phyloP scores from a whole-genome alignment of 2,329 filamentous ascomycete genomes.

The Mariannaea elegans region DNA sequence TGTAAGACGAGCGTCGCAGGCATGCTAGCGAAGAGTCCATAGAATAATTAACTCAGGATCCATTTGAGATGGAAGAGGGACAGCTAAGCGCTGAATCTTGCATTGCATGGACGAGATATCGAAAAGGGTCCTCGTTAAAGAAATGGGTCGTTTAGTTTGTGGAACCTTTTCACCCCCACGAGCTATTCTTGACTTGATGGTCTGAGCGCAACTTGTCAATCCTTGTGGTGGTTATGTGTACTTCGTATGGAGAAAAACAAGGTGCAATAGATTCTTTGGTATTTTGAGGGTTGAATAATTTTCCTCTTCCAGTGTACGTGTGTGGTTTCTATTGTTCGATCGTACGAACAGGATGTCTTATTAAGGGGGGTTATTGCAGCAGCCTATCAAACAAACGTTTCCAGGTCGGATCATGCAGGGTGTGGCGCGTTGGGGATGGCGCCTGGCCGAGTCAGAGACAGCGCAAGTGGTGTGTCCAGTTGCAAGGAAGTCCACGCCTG shows the following conservation, averaged over 20 bases:
- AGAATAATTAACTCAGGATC: not conserved
- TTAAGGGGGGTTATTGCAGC: not conserved
- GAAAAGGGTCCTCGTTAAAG: not conserved
- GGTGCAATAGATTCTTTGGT: no score
- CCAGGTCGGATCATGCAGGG: slow-evolving; percentile 8
- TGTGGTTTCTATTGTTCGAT: not conserved
- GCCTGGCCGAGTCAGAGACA: slow-evolving; percentile 22
- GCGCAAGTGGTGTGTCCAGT: slow-evolving; percentile 22
- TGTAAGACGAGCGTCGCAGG: not conserved
- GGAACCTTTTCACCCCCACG: no score
- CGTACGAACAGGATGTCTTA: not conserved
- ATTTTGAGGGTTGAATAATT: no score
- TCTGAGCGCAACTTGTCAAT: no score
- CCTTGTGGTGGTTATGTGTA: no score
- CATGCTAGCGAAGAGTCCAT: not conserved
- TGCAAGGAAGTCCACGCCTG: slow-evolving; percentile 16
- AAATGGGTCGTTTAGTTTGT: not conserved
- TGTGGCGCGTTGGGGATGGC: slow-evolving; percentile 15
- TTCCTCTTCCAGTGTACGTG: no score
- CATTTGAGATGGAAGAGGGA: not conserved
- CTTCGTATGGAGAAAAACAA: no score
- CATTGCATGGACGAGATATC: not conserved
- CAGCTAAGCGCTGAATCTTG: not conserved
- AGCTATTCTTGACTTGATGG: no score
- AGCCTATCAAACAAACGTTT: slow-evolving; percentile 21